Base-by-base conservation (phyloP, 306 rosid genomes). In the Cucurbita moschata region DNA sequence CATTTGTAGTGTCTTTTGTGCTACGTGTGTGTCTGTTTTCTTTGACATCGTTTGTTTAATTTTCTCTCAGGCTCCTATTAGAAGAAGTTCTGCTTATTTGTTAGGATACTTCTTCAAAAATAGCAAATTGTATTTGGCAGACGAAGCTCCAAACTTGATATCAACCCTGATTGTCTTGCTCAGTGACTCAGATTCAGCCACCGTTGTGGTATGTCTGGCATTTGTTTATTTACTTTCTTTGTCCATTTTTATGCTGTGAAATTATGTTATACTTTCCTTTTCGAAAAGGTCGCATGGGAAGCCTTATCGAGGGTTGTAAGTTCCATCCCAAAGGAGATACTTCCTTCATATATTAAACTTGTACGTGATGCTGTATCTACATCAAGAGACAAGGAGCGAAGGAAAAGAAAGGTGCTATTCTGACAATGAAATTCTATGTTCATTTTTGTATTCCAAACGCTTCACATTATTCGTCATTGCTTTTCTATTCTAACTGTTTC, bases 321-420 rank as follows among this genome's bases (percentile, higher is more conserved):
- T 79, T 91, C 97, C 18, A 85, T 87, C 39, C 92, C 99, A 30
- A 94, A 94, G 88, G 99, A 91, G 79, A 79, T 87, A 21, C 95
- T 94, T 76, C 97, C 97, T 68, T 87, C 99, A 0, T 89, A 94
- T 81, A 82, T 91, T 52, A 94, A 94, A 85, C 77, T 91, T 52
- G 99, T 91, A 52, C 92, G 97, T 40, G 99, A 94, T 88, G 97
- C 99, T 79, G 97, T 94, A 39, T 94, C 99, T 71, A 87, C 96
- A 13, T 86, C 99, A 39, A 84, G 97, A 73, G 99, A 94, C 59
- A 94, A 91, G 76, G 99, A 91, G 82, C 88, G 96, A 8, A 89
- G 99, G 86, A 94, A 89, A 80, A 91, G 86, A 87, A 94, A 91
- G 97, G 99, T 94, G 78, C 74, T 82, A 11, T 68, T 76, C 18